Percentiles rank a stretch among this genome's conserved stretches.
phyloP scores from a whole-genome alignment of 495 filamentous ascomycete genomes.

The Lasiosphaeriaceae sp. region DNA sequence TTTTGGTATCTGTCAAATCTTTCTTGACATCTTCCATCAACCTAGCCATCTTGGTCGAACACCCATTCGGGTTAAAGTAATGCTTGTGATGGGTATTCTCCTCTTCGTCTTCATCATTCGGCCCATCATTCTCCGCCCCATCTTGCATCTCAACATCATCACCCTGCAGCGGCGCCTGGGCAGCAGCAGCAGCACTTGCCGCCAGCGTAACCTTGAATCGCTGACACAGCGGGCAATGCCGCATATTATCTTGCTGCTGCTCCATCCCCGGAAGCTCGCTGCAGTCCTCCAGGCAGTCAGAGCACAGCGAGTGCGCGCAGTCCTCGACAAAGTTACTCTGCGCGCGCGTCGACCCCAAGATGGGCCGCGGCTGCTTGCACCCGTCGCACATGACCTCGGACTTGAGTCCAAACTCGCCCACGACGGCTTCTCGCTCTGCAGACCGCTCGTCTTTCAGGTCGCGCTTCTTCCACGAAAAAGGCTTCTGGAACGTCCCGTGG shows the following conservation, averaged over 20 bases:
- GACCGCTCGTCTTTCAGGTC: conserved; percentile 18
- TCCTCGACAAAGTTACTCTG: conserved; percentile 15
- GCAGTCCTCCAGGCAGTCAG: conserved; percentile 24
- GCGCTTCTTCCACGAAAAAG: conserved; percentile 31
- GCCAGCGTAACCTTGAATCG: neutral
- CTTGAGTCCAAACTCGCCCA: conserved; percentile 14
- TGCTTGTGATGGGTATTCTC: conserved; percentile 4
- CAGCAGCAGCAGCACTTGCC: neutral
- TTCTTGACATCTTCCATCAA: conserved; percentile 10
- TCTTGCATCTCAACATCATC: neutral
- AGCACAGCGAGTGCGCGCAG: conserved; percentile 33
- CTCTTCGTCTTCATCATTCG: neutral
- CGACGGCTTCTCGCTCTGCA: conserved; percentile 14
- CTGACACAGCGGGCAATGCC: conserved; percentile 19
- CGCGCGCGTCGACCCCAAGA: conserved; percentile 16
- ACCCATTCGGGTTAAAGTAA: conserved; percentile 11
- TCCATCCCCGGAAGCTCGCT: neutral
- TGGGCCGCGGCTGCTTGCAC: conserved; percentile 18
- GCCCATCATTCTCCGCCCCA: neutral
- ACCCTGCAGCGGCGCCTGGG: neutral
- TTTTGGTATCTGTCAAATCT: conserved; percentile 3
- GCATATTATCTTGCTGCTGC: too few species aligned
- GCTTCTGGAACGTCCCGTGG: conserved; percentile 42
- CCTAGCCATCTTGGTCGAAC: conserved; percentile 12
- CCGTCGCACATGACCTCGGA: conserved; percentile 22